Conservation (phyloP, 2,329 filamentous ascomycete genomes). For the Metarhizium humberi region DNA sequence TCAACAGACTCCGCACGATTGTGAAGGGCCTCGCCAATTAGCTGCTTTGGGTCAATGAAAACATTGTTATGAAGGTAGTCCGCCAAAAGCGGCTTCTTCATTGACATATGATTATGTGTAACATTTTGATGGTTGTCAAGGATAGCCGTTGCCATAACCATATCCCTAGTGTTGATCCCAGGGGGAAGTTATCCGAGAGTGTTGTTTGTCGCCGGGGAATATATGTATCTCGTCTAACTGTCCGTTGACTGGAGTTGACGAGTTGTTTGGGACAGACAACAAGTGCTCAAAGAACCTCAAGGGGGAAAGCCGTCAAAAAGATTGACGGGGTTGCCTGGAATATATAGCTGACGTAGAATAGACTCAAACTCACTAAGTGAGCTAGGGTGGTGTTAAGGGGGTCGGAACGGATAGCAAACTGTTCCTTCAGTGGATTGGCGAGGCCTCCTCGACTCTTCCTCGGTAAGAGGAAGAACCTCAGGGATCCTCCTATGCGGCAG, state of each 20-base stretch:
- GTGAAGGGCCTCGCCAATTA: conserved; percentile 83
- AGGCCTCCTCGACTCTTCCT: conserved; percentile 99
- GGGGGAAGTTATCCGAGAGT: not conserved
- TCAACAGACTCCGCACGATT: conserved; percentile 77
- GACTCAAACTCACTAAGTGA: conserved; percentile 4
- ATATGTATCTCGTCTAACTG: not conserved
- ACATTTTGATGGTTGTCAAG: conserved; percentile 43
- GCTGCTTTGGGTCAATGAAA: conserved; percentile 53
- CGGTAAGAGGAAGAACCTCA: conserved; percentile 97
- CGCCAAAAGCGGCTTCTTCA: conserved; percentile 33
- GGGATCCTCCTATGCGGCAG: conserved; percentile 99
- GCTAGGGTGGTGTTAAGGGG: conserved; percentile 65
- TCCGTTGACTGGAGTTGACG: not conserved
- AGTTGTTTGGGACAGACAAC: conserved; percentile 2
- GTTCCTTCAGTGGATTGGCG: conserved; percentile 84
- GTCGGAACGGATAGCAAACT: conserved; percentile 90
- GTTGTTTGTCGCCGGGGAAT: not conserved
- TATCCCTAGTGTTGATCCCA: conserved; percentile 32
- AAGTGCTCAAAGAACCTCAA: conserved; percentile 3
- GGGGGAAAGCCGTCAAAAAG: not conserved
- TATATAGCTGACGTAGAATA: conserved; percentile 3
- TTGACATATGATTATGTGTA: conserved; percentile 37
- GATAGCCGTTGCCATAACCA: conserved; percentile 56
- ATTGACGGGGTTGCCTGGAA: not conserved
- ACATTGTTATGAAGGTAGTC: conserved; percentile 31